Conservation (phyloP, 331 rosid genomes). For the Cydonia oblonga region DNA sequence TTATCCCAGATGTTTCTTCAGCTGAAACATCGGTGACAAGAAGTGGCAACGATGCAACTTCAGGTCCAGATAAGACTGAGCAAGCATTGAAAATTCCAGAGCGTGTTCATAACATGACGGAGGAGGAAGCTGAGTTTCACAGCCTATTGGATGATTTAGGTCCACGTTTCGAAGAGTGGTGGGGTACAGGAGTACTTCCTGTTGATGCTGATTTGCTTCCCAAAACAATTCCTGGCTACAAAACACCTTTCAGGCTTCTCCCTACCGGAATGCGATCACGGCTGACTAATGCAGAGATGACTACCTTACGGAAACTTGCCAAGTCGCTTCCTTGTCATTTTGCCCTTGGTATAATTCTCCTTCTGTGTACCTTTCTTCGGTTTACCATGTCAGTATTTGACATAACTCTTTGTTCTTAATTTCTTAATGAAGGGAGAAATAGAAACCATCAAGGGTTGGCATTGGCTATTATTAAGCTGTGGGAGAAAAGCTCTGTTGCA, state of each 20-base stretch:
- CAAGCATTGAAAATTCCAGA: constrained; percentile 15
- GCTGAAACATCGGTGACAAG: constrained; percentile 24
- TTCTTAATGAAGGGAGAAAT: constrained; percentile 66
- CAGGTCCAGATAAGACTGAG: constrained; percentile 27
- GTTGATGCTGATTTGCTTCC: constrained; percentile 91
- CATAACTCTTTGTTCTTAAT: constrained; percentile 4
- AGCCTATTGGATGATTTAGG: constrained; percentile 71
- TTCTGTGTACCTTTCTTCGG: background rate
- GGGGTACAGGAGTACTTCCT: constrained; percentile 97
- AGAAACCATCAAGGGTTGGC: constrained; percentile 95
- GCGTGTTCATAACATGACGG: constrained; percentile 36
- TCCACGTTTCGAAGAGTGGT: constrained; percentile 88
- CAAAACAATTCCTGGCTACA: constrained; percentile 62
- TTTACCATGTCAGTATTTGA: constrained; percentile 11
- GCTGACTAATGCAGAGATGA: constrained; percentile 70
- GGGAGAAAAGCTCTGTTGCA: constrained; percentile 87
- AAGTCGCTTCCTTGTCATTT: constrained; percentile 90
- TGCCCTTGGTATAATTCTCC: constrained; percentile 65
- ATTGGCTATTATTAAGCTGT: constrained; percentile 63
- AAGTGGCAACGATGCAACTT: constrained; percentile 18
- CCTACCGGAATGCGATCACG: constrained; percentile 75
- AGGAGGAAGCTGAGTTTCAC: constrained; percentile 67
- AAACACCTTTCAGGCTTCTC: constrained; percentile 83
- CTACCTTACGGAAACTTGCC: constrained; percentile 63
- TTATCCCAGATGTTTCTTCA: constrained; percentile 61